Evolutionary conservation across 768 basidiomycete species (phyloP).

Genomic region (Trametes villosa): DNA sequence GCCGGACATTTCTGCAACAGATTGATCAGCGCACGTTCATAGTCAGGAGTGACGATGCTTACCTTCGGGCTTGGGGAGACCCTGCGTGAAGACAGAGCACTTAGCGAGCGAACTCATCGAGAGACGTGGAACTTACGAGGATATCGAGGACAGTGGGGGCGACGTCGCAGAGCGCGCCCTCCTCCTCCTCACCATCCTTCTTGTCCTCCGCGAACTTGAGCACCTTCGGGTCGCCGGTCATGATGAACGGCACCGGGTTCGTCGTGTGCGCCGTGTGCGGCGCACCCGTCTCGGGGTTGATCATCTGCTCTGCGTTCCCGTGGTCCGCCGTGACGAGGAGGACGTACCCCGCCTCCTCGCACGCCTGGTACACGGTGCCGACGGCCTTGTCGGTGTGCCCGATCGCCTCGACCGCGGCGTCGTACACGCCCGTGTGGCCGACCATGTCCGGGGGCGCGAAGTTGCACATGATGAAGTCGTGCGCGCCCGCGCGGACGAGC

Average conservation of each 20-base stretch:
- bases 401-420: conserved; percentile 90
- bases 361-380: conserved; percentile 84
- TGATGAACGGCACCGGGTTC: conserved; percentile 90
- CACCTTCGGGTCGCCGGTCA: conserved; percentile 65
- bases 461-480: conserved; percentile 97
- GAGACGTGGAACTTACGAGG: conserved; percentile 47
- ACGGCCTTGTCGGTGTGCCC: conserved; percentile 89
- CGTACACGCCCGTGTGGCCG: conserved; percentile 90
- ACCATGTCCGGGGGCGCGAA: conserved; percentile 99
- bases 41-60: conserved; percentile 23
- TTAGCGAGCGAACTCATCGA: neutral
- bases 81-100: conserved; percentile 36
- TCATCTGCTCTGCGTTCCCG: conserved; percentile 96
- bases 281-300: conserved; percentile 77
- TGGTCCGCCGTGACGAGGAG: conserved; percentile 91
- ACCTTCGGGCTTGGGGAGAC: conserved; percentile 73
- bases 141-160: conserved; percentile 87
- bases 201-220: conserved; percentile 57
- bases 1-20: conserved; percentile 34
- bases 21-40: neutral
- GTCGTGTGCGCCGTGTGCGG: conserved; percentile 94
- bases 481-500: conserved; percentile 65
- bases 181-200: conserved; percentile 52
- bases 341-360: conserved; percentile 83
- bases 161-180: conserved; percentile 85